Base-by-base conservation (phyloP, 1,284 basidiomycete genomes). In the Apiotrichum akiyoshidainum region DNA sequence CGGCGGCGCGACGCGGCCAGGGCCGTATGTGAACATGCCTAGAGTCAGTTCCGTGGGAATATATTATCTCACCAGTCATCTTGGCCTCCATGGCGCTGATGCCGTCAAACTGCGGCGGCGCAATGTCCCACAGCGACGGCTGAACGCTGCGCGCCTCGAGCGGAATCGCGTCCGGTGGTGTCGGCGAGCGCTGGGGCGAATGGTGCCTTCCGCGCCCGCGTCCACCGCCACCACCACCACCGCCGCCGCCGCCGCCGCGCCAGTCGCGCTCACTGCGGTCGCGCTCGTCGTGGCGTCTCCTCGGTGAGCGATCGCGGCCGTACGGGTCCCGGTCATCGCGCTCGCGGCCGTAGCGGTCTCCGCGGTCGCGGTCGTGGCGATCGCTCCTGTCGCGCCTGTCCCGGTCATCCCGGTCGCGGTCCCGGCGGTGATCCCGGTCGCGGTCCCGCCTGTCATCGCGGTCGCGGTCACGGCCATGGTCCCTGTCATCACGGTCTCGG, bases 11-110 rank as follows among this genome's bases (percentile, higher is more conserved):
- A 74, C 67, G 48, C 71, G 71, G 13, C 74, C 71, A 17, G 74
- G 72, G 51, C 71, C 73, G 47, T 75, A 74, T 17, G 73, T 72
- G 65, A 75, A 75, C 70, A 75, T 71, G 19, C 74, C 74, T 74
- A 52, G 8, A 5, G 58, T 65, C 26, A 65, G 65, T 33, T 39
- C 3, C 2, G 16, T 19, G 46, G 16, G 37, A 39, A 17, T 48
- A 14, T 7, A 4, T 34, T 7, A 19, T 69, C 84, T 65, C 68
- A 91, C 92, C 93, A 55, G 94, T 97, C 78, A 93, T 90, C 78
- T 99, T 99, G 26, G 95, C 95, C 73, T 97, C 92, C 81, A 93
- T 84, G 16, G 94, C 92, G 3, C 87, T 88, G 68, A 97, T 92
- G 68, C 90, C 89, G 71, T 98, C 94, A 67, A 96, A 99, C 21